Evolutionary conservation across 805 yeast genomes (phyloP).

Genomic region (Komagataella mondaviorum): DNA sequence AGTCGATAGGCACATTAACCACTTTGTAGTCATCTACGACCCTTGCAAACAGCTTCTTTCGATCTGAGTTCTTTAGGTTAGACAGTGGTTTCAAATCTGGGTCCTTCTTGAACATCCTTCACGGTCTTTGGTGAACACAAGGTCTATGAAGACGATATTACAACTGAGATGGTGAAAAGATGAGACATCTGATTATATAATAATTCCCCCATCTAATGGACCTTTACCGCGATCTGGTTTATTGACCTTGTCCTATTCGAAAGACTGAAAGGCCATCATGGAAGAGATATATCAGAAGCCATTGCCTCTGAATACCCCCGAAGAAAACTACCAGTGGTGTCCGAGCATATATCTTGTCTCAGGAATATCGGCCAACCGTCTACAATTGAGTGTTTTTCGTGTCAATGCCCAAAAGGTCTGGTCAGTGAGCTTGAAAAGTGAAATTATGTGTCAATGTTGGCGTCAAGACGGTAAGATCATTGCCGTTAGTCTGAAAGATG

Average conservation of each 20-base stretch:
- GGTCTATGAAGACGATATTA: too few relatives aligned
- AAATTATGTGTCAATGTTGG: constrained; percentile 2
- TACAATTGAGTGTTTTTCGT: constrained; percentile 9
- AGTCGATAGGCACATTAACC: constrained; percentile 6
- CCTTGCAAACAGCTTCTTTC: constrained; percentile 26
- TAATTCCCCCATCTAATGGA: background rate
- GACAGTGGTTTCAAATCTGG: constrained; percentile 55
- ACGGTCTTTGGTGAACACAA: background rate
- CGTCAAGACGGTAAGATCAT: constrained; percentile 11
- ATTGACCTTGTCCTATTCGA: background rate
- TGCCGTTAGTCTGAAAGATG: constrained; percentile 11
- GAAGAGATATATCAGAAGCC: background rate
- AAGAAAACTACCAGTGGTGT: constrained; percentile 7
- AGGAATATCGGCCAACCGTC: constrained; percentile 8
- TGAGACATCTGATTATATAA: background rate
- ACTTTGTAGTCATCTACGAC: background rate
- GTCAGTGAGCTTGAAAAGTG: constrained; percentile 7
- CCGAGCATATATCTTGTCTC: constrained; percentile 22
- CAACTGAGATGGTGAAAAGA: background rate
- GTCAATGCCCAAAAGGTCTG: constrained; percentile 18
- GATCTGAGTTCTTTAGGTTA: constrained; percentile 72
- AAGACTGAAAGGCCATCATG: background rate
- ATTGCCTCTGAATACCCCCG: background rate
- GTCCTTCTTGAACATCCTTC: constrained; percentile 37
- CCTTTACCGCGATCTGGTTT: background rate